These are phyloP conservation scores for Bipolaris sorokiniana DNA, from an alignment of 2,329 filamentous ascomycete genomes.

Conservation along the genomic window DNA sequence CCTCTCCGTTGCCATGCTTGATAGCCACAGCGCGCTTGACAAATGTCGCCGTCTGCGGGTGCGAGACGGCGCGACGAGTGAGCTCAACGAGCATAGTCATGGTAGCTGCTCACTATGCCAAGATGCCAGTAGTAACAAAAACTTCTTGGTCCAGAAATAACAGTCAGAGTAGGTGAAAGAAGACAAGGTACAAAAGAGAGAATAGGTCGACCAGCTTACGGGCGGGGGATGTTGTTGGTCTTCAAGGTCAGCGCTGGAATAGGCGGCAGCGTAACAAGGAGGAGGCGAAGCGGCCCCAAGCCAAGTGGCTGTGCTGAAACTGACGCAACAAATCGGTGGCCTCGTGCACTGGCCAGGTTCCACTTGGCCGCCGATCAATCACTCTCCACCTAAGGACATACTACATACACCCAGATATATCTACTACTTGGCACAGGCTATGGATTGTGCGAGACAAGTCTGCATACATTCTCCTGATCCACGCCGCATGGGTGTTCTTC, in stretches of 20 bases:
- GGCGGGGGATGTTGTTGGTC: slow-evolving; percentile 1
- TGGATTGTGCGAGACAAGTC: not conserved
- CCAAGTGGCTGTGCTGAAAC: slow-evolving; percentile 15
- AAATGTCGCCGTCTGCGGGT: slow-evolving; percentile 29
- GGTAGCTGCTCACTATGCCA: not conserved
- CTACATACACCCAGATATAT: too few relatives aligned
- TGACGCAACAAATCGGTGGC: slow-evolving; percentile 24
- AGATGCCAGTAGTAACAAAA: not conserved
- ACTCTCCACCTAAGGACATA: slow-evolving; percentile 7
- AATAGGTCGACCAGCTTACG: slow-evolving; percentile 7
- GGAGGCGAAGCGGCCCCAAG: slow-evolving; percentile 23
- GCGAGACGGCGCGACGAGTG: slow-evolving; percentile 41
- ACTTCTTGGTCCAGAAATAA: not conserved
- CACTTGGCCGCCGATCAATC: slow-evolving; percentile 24
- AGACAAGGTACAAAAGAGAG: slow-evolving; percentile 8
- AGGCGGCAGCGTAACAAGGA: slow-evolving; percentile 20
- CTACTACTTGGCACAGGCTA: not conserved
- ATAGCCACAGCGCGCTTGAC: slow-evolving; percentile 36
- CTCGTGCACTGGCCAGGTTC: slow-evolving; percentile 15
- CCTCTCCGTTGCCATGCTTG: slow-evolving; percentile 13
- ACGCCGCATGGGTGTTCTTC: not conserved
- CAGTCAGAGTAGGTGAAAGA: slow-evolving; percentile 1
- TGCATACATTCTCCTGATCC: not conserved
- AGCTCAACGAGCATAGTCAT: slow-evolving; percentile 37
- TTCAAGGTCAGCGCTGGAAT: slow-evolving; percentile 16